These are phyloP conservation scores for Pythium grandisporangium DNA, from an alignment of 352 stramenopile genomes.

Conservation along the genomic window DNA sequence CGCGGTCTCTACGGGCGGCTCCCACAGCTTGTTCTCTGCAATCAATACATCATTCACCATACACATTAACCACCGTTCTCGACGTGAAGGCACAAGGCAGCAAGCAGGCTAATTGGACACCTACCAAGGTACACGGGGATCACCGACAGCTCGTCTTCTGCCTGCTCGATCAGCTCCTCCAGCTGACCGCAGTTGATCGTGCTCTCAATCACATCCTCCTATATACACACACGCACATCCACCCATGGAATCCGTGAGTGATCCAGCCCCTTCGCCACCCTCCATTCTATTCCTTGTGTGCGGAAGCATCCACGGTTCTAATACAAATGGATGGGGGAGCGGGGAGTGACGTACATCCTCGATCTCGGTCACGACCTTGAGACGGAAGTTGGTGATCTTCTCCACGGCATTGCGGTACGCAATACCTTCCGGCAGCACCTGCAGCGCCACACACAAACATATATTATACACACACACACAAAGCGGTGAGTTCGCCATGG, in stretches of 20 bases:
- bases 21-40: conserved; percentile 83
- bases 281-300: too few species aligned
- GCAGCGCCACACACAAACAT: too few species aligned
- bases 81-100: neutral
- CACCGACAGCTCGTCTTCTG: conserved; percentile 77
- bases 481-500: neutral
- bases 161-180: conserved; percentile 84
- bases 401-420: conserved; percentile 71
- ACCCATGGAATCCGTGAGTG: neutral
- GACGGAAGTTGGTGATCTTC: conserved; percentile 79
- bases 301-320: too few species aligned
- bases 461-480: neutral
- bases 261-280: too few species aligned
- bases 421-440: conserved; percentile 58
- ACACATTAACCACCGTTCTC: too few species aligned
- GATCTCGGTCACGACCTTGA: conserved; percentile 64
- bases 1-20: conserved; percentile 52
- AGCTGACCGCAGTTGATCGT: conserved; percentile 84
- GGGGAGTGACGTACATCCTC: conserved; percentile 53
- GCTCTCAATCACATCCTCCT: conserved; percentile 78
- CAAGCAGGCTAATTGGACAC: conserved; percentile 6
- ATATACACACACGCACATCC: neutral
- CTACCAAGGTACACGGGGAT: conserved; percentile 81
- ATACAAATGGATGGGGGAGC: too few species aligned
- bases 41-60: too few species aligned